Conservation (phyloP, 176 grass and related monocot genomes). For the Pontederia paniculata region DNA sequence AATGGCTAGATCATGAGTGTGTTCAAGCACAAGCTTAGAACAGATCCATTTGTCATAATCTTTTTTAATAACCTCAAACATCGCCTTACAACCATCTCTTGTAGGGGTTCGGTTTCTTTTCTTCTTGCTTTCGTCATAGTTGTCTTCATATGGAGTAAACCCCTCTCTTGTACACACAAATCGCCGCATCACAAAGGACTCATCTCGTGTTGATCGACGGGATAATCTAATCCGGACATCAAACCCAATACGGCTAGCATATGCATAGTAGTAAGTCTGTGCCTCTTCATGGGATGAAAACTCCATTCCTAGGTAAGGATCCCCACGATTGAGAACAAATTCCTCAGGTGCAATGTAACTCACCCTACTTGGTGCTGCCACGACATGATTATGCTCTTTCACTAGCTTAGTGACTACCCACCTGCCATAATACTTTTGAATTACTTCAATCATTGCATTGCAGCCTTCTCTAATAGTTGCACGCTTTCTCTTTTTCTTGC, state of each 20-base stretch:
- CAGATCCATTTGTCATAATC: conserved; percentile 56
- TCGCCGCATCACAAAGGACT: conserved; percentile 47
- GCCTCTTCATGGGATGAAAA: conserved; percentile 55
- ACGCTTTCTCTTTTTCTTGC: conserved; percentile 60
- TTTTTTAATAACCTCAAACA: conserved; percentile 59
- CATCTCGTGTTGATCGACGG: conserved; percentile 42
- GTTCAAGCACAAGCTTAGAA: conserved; percentile 54
- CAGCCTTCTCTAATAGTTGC: conserved; percentile 53
- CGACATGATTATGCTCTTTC: conserved; percentile 61
- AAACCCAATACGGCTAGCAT: conserved; percentile 53
- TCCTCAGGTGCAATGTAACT: conserved; percentile 47
- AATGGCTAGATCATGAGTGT: conserved; percentile 51
- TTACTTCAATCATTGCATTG: conserved; percentile 60
- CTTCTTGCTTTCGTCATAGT: conserved; percentile 40
- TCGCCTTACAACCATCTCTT: conserved; percentile 57
- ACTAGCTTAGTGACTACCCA: conserved; percentile 65
- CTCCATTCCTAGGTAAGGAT: conserved; percentile 47
- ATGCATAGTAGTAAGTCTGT: conserved; percentile 64
- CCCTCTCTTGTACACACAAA: conserved; percentile 72
- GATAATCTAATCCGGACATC: conserved; percentile 58
- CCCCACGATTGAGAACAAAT: conserved; percentile 24
- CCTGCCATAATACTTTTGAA: conserved; percentile 57
- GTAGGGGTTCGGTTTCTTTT: conserved; percentile 40
- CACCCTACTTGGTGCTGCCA: conserved; percentile 47
- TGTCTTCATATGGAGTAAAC: conserved; percentile 37